Evolutionary conservation across 192 early-diverging fungal genomes (phyloP).

Genomic region (Entomortierella chlamydospora): DNA sequence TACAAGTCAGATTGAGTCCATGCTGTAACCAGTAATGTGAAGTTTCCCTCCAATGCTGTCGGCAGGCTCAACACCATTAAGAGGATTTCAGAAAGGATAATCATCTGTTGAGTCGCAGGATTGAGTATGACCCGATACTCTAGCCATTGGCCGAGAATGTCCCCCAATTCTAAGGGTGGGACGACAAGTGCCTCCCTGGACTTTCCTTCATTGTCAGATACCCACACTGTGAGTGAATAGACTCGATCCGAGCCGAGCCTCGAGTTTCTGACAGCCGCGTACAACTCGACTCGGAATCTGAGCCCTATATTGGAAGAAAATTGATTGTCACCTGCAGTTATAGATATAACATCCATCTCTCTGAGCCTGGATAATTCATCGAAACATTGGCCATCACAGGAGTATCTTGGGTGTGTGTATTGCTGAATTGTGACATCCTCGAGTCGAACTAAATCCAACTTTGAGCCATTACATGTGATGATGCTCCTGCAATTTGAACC

Average conservation of each 20-base stretch:
- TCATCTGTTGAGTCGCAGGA: not conserved
- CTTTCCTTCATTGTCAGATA: not conserved
- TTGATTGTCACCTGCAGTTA: not conserved
- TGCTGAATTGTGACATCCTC: not conserved
- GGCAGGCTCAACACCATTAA: conserved; percentile 23
- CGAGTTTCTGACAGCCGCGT: not conserved
- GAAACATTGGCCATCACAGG: conserved; percentile 1
- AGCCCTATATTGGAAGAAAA: not conserved
- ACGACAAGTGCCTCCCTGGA: not conserved
- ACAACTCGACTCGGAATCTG: not conserved
- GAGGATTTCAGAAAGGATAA: not conserved
- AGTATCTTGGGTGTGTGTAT: not conserved
- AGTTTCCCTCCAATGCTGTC: conserved; percentile 1
- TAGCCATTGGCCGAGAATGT: not conserved
- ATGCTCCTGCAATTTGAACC: not conserved
- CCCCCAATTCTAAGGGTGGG: not conserved
- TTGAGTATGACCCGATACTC: conserved; percentile 1
- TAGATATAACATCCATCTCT: not conserved
- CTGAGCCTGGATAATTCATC: not conserved
- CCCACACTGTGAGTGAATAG: not conserved
- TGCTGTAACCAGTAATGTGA: not conserved
- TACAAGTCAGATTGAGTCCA: not conserved
- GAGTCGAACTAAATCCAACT: not conserved
- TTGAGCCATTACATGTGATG: conserved; percentile 3
- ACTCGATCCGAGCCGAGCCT: not conserved